Evolutionary conservation across 768 basidiomycete genomes (phyloP).

Genomic region (Mycena belliarum): DNA sequence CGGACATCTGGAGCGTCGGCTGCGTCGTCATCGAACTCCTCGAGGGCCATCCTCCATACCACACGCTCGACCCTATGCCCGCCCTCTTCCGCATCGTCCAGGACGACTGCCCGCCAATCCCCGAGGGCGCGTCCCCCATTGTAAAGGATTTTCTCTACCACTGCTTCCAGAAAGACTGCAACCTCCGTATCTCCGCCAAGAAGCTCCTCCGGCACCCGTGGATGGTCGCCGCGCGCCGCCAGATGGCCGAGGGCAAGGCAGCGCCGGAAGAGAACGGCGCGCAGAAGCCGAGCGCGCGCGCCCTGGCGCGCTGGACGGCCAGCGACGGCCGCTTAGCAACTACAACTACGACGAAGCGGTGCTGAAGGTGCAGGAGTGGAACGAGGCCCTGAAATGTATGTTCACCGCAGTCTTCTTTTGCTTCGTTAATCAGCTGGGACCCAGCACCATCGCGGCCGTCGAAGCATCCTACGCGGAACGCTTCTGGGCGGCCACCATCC

Average conservation of each 20-base stretch:
- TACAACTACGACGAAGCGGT: slow-evolving; percentile 95
- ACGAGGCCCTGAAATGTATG: slow-evolving; percentile 90
- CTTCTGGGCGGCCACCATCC: slow-evolving; percentile 44
- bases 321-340: slow-evolving; percentile 60
- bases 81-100: slow-evolving; percentile 98
- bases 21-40: slow-evolving; percentile 97
- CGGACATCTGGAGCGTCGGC: slow-evolving; percentile 97
- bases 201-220: slow-evolving; percentile 93
- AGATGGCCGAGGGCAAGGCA: slow-evolving; percentile 52
- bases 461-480: slow-evolving; percentile 56
- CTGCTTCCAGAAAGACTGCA: slow-evolving; percentile 97
- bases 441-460: slow-evolving; percentile 73
- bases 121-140: slow-evolving; percentile 91
- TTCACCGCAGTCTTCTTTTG: slow-evolving; percentile 14
- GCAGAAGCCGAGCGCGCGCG: slow-evolving; percentile 34
- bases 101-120: slow-evolving; percentile 96
- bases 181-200: slow-evolving; percentile 90
- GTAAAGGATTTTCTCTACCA: slow-evolving; percentile 97
- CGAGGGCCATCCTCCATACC: slow-evolving; percentile 91
- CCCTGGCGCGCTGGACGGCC: slow-evolving; percentile 29
- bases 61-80: slow-evolving; percentile 96
- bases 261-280: slow-evolving; percentile 32
- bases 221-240: slow-evolving; percentile 87
- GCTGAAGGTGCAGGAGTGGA: slow-evolving; percentile 97
- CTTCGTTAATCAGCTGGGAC: slow-evolving; percentile 4